Percentiles rank a stretch among this genome's conserved stretches.
Conservation (phyloP, 1,139 yeast species). For the Candida freyschussii region DNA sequence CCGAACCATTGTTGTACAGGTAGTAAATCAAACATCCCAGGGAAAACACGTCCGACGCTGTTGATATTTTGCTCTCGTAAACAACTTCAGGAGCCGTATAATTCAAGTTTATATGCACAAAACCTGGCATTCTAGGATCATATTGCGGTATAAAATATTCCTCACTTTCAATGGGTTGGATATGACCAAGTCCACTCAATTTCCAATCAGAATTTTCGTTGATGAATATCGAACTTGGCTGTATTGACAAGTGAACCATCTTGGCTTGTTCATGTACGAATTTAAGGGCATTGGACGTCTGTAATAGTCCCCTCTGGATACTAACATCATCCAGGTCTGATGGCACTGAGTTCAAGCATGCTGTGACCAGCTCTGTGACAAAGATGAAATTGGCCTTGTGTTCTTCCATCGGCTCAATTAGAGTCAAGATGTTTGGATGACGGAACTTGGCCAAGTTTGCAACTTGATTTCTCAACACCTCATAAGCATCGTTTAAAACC, state of each 20-base stretch:
- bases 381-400: slow-evolving; percentile 72
- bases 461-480: slow-evolving; percentile 52
- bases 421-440: slow-evolving; percentile 80
- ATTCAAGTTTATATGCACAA: slow-evolving; percentile 65
- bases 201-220: slow-evolving; percentile 95
- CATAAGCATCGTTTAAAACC: slow-evolving; percentile 38
- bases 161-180: slow-evolving; percentile 40
- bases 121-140: slow-evolving; percentile 70
- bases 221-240: slow-evolving; percentile 72
- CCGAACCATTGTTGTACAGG: slow-evolving; percentile 48
- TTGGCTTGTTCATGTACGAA: slow-evolving; percentile 77
- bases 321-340: slow-evolving; percentile 19
- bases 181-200: slow-evolving; percentile 65
- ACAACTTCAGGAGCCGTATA: slow-evolving; percentile 75
- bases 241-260: slow-evolving; percentile 71
- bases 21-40: slow-evolving; percentile 69
- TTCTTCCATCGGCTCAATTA: slow-evolving; percentile 86
- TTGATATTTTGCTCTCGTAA: slow-evolving; percentile 52
- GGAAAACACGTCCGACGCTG: slow-evolving; percentile 79
- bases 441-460: slow-evolving; percentile 70
- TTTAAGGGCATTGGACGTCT: slow-evolving; percentile 70
- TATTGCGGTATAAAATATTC: slow-evolving; percentile 35
- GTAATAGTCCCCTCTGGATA: slow-evolving; percentile 66
- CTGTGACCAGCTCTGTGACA: slow-evolving; percentile 76
- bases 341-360: slow-evolving; percentile 24